phyloP scores from a whole-genome alignment of 2,329 filamentous ascomycete genomes.

The Rachicladosporium sp. region DNA sequence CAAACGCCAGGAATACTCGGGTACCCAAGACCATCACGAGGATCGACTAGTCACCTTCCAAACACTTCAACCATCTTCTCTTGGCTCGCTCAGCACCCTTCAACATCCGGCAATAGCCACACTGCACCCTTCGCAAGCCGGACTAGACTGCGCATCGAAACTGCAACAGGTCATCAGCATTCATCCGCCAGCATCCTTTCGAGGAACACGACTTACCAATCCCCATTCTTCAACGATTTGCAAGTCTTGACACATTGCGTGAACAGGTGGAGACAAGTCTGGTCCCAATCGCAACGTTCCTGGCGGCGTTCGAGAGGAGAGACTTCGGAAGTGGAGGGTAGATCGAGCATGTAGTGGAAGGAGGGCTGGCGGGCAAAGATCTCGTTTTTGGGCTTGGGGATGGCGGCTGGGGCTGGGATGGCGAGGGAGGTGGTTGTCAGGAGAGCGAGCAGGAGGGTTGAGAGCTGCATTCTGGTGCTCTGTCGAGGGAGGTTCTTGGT shows the following conservation, averaged over 20 bases:
- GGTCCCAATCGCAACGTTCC: background rate
- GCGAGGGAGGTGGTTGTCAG: background rate
- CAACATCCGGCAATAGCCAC: background rate
- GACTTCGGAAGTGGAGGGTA: background rate
- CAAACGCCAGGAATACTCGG: too few relatives aligned
- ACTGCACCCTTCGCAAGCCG: background rate
- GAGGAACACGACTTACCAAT: background rate
- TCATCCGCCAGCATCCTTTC: background rate
- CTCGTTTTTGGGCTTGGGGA: background rate
- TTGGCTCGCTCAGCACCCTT: too few relatives aligned
- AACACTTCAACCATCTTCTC: too few relatives aligned
- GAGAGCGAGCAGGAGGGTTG: background rate
- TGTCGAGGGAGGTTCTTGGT: background rate
- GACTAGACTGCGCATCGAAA: background rate
- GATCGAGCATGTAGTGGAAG: too few relatives aligned
- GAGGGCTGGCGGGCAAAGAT: background rate
- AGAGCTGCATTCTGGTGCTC: background rate
- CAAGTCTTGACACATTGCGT: background rate
- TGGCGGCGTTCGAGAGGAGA: background rate
- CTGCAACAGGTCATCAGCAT: background rate
- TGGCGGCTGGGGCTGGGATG: background rate
- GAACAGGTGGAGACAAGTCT: background rate
- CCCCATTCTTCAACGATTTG: background rate
- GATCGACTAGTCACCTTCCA: too few relatives aligned
- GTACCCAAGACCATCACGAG: too few relatives aligned